phyloP scores from a whole-genome alignment of 116 monocot species.

The Posidonia oceanica region DNA sequence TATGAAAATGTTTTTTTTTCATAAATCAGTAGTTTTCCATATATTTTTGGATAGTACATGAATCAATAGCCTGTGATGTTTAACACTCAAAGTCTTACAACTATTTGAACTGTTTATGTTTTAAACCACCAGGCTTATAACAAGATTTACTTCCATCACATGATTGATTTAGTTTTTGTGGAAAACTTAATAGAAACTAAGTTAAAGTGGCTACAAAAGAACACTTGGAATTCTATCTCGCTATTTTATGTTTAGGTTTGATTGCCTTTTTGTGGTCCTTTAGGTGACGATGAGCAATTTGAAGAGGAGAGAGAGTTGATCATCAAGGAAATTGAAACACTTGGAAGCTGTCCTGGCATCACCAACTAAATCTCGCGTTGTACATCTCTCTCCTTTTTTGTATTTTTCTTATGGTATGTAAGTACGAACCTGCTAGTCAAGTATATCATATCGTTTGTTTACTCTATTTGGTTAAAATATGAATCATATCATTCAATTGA shows the following conservation, averaged over 20 bases:
- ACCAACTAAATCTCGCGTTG: not conserved
- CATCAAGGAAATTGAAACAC: constrained; percentile 59
- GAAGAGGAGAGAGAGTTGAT: constrained; percentile 90
- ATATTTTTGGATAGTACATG: no score
- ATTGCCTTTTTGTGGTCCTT: not conserved
- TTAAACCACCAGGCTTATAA: not conserved
- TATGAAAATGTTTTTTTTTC: not conserved
- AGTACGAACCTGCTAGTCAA: no score
- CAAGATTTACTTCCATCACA: constrained; percentile 1
- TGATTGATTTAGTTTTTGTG: not conserved
- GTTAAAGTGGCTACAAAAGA: not conserved
- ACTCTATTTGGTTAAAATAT: no score
- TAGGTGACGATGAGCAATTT: constrained; percentile 90
- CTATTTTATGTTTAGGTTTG: not conserved
- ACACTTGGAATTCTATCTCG: not conserved
- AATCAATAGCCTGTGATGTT: no score
- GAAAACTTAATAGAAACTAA: not conserved
- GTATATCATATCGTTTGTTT: no score
- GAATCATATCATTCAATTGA: no score
- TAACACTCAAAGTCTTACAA: no score
- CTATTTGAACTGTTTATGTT: not conserved
- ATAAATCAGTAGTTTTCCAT: no score
- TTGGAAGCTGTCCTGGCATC: constrained; percentile 4
- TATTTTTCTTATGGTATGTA: no score
- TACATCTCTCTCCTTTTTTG: no score